Conservation (phyloP, 2,329 filamentous ascomycete genomes). For the Verticillium nubilum region DNA sequence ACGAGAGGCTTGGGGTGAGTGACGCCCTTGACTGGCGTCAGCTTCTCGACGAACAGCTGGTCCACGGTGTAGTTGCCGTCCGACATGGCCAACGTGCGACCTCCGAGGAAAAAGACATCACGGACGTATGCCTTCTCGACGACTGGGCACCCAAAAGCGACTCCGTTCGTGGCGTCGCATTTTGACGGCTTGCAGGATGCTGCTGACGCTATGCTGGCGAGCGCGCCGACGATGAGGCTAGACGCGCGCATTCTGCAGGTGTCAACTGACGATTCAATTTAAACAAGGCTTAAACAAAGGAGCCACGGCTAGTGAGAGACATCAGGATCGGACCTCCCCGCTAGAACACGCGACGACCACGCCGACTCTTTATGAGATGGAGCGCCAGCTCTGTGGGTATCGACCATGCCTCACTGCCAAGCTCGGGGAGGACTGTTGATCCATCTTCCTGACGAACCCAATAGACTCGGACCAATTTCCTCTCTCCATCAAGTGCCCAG, state of each 20-base stretch:
- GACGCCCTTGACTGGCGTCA: constrained; percentile 16
- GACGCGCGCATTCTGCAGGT: not conserved
- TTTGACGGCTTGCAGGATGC: not conserved
- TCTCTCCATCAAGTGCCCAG: not conserved
- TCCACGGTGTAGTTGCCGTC: constrained; percentile 16
- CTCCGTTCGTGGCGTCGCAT: constrained; percentile 6
- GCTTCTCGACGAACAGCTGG: constrained; percentile 26
- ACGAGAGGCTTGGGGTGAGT: constrained; percentile 19
- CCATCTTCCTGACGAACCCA: not conserved
- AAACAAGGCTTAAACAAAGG: not conserved
- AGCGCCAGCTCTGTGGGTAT: not conserved
- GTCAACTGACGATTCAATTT: too few species aligned
- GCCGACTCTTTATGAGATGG: not conserved
- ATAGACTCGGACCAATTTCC: not conserved
- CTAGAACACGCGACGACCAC: not conserved
- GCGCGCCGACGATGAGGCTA: constrained; percentile 1
- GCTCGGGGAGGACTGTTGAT: not conserved
- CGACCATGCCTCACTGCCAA: not conserved
- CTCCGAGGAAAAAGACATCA: constrained; percentile 23
- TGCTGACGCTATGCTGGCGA: not conserved
- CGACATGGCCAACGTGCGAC: constrained; percentile 16
- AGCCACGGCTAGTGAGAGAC: not conserved
- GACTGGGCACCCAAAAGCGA: constrained; percentile 5
- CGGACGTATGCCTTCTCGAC: constrained; percentile 10
- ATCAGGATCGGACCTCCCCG: not conserved